Evolutionary conservation across 2,329 filamentous ascomycete genomes (phyloP), one percentile per base, ranked within the genome.

Genomic region (Elsinoe australis): DNA sequence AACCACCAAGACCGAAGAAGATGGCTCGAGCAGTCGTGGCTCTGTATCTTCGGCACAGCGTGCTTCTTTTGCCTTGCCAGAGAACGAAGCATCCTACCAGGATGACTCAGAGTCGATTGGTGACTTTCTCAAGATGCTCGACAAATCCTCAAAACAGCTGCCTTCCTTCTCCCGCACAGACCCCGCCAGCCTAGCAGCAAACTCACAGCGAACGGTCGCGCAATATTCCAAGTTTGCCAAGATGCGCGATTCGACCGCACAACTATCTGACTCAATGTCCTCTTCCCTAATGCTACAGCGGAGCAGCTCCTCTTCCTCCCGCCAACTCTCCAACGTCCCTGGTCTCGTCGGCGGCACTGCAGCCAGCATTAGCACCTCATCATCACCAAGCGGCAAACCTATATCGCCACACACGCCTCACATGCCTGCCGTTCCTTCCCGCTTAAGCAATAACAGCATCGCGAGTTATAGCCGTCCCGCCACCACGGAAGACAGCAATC

Each of bases 61-160:
- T 33, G 85, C 85, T 5, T 95, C 88, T 1, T 87, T 85, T 2
- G 71, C 92, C 21, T 73, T 94, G 44, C 79, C 85, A 22, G 87
- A 79, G 52, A 67, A 84, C 53, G 75, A 75, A 19, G 80, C 74
- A 39, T 79, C 74, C 60, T 81, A 73, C 72, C 85, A 60, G 72
- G 85, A 83, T 0, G 90, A 96, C 56, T 88, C 94, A 58, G 87
- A 95, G 58, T 89, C 92, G 54, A 94, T 98, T 32, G 87, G 86
- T 0, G 88, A 94, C 46, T 98, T 96, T 58, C 69, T 98, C 52
- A 94, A 94, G 59, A 76, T 87, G 53, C 73, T 98, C 5, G 90
- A 96, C 52, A 82, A 80, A 58, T 82, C 80, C 58, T 86, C 86
- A 62, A 94, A 89, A 65, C 90, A 88, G n/a, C 67, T 92, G 19